Evolutionary conservation across 495 filamentous ascomycete species (phyloP).

Genomic region (Daldinia loculata): DNA sequence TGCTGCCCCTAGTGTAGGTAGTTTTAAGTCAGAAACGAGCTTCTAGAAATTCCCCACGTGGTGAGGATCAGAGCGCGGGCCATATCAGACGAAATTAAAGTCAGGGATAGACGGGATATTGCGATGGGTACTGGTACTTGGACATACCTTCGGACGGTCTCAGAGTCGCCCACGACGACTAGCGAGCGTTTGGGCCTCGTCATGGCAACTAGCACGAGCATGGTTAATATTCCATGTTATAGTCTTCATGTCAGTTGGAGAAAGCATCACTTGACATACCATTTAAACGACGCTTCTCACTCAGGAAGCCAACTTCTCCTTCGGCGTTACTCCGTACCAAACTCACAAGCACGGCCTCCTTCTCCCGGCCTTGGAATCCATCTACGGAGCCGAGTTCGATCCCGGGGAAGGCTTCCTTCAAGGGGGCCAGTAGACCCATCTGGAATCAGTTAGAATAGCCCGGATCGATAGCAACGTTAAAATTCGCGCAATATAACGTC

Average conservation of each 20-base stretch:
- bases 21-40: conserved; percentile 8
- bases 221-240: background rate
- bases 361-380: conserved; percentile 96
- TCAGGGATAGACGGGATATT: conserved; percentile 5
- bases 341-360: conserved; percentile 92
- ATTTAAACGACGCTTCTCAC: conserved; percentile 91
- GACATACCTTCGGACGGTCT: conserved; percentile 83
- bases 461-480: background rate
- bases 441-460: conserved; percentile 39
- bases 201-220: conserved; percentile 77
- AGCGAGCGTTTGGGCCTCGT: conserved; percentile 90
- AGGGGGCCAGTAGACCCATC: conserved; percentile 76
- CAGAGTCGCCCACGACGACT: conserved; percentile 90
- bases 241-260: background rate
- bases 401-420: conserved; percentile 81
- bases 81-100: conserved; percentile 5
- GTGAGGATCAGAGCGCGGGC: conserved; percentile 27
- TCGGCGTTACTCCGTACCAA: conserved; percentile 89
- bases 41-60: conserved; percentile 26
- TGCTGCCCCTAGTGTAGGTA: conserved; percentile 65
- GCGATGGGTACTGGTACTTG: conserved; percentile 10
- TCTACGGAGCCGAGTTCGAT: conserved; percentile 95
- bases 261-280: conserved; percentile 60
- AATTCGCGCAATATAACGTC: background rate
- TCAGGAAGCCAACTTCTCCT: conserved; percentile 90